Conservation (phyloP, 768 basidiomycete species). For the Russula vinacea region DNA sequence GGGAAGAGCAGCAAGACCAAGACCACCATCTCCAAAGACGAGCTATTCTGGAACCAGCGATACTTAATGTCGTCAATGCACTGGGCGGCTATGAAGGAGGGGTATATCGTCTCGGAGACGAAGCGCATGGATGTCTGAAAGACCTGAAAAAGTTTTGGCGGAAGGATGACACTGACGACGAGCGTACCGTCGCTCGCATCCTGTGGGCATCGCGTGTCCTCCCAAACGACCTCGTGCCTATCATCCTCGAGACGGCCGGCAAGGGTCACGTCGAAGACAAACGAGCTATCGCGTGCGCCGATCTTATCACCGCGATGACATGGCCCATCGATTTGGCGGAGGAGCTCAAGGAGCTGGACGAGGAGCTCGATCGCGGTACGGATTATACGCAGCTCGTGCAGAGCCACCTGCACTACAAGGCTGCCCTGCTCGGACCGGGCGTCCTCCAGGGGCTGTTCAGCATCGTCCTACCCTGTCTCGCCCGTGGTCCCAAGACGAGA, state of each 20-base stretch:
- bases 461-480: slow-evolving; percentile 73
- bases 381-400: slow-evolving; percentile 84
- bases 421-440: slow-evolving; percentile 62
- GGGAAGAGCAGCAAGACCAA: slow-evolving; percentile 35
- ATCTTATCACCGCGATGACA: slow-evolving; percentile 94
- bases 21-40: slow-evolving; percentile 43
- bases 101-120: slow-evolving; percentile 74
- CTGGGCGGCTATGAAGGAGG: slow-evolving; percentile 71
- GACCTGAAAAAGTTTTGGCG: slow-evolving; percentile 96
- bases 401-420: slow-evolving; percentile 89
- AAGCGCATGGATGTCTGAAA: slow-evolving; percentile 78
- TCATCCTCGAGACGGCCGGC: slow-evolving; percentile 77
- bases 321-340: slow-evolving; percentile 98
- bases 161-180: slow-evolving; percentile 95
- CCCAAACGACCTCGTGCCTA: slow-evolving; percentile 82
- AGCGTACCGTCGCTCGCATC: slow-evolving; percentile 90
- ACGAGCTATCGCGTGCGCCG: slow-evolving; percentile 76
- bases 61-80: slow-evolving; percentile 74
- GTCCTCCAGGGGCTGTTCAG: slow-evolving; percentile 70
- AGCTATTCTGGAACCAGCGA: slow-evolving; percentile 59
- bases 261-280: slow-evolving; percentile 77
- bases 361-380: slow-evolving; percentile 71
- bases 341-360: slow-evolving; percentile 89
- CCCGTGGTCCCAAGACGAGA: slow-evolving; percentile 66
- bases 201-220: slow-evolving; percentile 87